These are phyloP conservation scores for Lepiota subincarnata DNA, from an alignment of 768 basidiomycete species.

Conservation along the genomic window DNA sequence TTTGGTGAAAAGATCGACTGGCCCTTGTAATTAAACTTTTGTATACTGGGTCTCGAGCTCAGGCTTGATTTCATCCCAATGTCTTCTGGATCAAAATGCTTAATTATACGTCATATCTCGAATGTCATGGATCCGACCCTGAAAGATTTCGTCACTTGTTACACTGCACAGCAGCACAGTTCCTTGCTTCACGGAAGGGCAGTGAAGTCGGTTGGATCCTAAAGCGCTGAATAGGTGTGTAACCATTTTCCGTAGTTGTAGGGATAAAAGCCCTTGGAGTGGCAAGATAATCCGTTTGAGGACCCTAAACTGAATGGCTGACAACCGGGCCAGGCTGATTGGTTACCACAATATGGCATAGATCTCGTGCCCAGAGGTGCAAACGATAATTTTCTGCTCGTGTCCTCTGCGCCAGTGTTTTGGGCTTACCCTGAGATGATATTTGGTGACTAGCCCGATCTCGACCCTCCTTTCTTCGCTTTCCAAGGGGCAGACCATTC, in stretches of 20 bases:
- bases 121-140: background rate
- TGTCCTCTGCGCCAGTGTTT: background rate
- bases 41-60: background rate
- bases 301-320: background rate
- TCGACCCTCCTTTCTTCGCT: background rate
- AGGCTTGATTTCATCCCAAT: background rate
- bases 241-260: background rate
- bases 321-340: constrained; percentile 9
- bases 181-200: background rate
- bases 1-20: constrained; percentile 77
- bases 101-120: constrained; percentile 3
- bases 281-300: background rate
- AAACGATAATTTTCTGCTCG: background rate
- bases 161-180: background rate
- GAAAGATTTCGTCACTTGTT: background rate
- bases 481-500: background rate
- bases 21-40: constrained; percentile 51
- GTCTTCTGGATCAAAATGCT: background rate
- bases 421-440: constrained; percentile 4
- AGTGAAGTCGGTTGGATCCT: background rate
- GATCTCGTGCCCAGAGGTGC: background rate
- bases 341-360: background rate
- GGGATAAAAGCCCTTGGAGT: background rate
- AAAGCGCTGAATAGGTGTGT: background rate
- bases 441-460: constrained; percentile 1